Percentiles rank a stretch among this genome's conserved stretches.
Evolutionary conservation across 2,329 filamentous ascomycete genomes (phyloP).

Genomic region (Trichophyton equinum): DNA sequence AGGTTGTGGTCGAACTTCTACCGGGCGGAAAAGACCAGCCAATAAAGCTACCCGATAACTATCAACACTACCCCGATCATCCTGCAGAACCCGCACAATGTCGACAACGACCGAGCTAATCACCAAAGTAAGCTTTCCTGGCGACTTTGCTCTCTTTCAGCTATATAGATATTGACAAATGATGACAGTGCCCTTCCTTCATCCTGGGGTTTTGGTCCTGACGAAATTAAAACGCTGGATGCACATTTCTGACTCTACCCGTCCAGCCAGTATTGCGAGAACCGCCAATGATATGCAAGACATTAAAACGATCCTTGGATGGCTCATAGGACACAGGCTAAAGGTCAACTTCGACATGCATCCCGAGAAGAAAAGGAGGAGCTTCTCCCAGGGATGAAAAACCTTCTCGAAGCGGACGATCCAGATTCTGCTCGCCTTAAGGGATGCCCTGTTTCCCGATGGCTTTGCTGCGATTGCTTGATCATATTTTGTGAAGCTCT

Average conservation of each 20-base stretch:
- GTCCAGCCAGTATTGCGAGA: slow-evolving; percentile 6
- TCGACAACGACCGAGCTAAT: too few relatives aligned
- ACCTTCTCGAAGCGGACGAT: not conserved
- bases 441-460: not conserved
- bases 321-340: slow-evolving; percentile 3
- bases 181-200: slow-evolving; percentile 6
- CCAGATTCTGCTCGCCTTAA: not conserved
- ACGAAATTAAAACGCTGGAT: slow-evolving; percentile 12
- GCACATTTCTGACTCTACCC: slow-evolving; percentile 8
- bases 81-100: too few relatives aligned
- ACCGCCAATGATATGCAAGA: slow-evolving; percentile 6
- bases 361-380: slow-evolving; percentile 10
- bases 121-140: too few relatives aligned
- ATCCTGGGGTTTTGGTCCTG: slow-evolving; percentile 7
- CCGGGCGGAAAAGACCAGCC: too few relatives aligned
- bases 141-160: too few relatives aligned
- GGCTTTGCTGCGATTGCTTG: not conserved
- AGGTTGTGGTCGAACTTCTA: too few relatives aligned
- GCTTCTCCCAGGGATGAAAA: slow-evolving; percentile 7
- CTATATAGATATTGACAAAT: too few relatives aligned
- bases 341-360: slow-evolving; percentile 8
- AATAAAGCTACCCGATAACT: too few relatives aligned
- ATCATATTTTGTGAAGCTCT: not conserved
- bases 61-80: too few relatives aligned
- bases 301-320: slow-evolving; percentile 5